phyloP scores from a whole-genome alignment of 2,329 filamentous ascomycete species.

The Ceratocystis alfenasii region DNA sequence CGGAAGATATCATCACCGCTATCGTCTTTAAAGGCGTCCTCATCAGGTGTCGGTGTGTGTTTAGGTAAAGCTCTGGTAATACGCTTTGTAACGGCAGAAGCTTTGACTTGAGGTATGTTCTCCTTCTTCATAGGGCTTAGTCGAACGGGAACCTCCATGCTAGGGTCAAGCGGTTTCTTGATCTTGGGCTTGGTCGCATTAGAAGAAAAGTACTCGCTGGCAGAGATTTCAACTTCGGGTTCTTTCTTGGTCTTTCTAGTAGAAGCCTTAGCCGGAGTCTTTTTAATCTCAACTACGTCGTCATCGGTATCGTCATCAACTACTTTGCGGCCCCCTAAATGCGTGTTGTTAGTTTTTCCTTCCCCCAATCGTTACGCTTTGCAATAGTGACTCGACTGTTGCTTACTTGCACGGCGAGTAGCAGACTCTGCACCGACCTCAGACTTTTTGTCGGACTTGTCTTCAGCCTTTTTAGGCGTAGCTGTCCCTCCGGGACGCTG shows the following conservation, averaged over 20 bases:
- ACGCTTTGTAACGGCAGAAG: conserved; percentile 26
- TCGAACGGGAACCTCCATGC: conserved; percentile 36
- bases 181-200: conserved; percentile 26
- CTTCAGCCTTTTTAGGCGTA: conserved; percentile 35
- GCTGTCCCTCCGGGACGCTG: conserved; percentile 56
- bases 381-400: neutral
- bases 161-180: conserved; percentile 31
- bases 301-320: conserved; percentile 75
- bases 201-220: conserved; percentile 47
- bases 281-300: conserved; percentile 27
- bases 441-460: conserved; percentile 37
- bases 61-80: neutral
- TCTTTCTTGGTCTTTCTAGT: conserved; percentile 41
- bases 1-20: conserved; percentile 76
- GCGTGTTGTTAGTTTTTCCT: conserved; percentile 23
- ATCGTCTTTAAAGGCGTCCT: conserved; percentile 51
- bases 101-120: conserved; percentile 25
- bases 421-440: conserved; percentile 30
- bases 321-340: conserved; percentile 50
- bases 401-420: conserved; percentile 34
- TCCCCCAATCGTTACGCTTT: too few species aligned
- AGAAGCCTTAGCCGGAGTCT: conserved; percentile 44
- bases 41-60: conserved; percentile 22
- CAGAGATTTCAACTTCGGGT: conserved; percentile 40
- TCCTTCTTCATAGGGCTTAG: conserved; percentile 42